Conservation (phyloP, 352 stramenopile species). For the Phytophthora europaea region DNA sequence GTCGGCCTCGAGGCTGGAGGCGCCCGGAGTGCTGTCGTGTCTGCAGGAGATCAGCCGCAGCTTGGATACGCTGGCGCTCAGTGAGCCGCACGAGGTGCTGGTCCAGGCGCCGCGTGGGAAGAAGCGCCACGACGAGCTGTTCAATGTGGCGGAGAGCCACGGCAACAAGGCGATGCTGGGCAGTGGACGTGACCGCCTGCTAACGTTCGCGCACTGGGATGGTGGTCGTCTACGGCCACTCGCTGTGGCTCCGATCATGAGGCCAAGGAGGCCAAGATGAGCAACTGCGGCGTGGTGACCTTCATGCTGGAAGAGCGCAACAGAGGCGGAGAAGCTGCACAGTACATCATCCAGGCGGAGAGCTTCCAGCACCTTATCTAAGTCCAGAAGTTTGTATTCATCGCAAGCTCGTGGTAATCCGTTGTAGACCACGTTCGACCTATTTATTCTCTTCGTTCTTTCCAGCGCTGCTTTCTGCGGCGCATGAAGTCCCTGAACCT, state of each 20-base stretch:
- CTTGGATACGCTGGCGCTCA: conserved; percentile 85
- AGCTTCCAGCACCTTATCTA: conserved; percentile 53
- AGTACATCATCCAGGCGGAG: conserved; percentile 51
- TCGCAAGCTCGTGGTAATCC: not conserved
- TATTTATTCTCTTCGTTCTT: not conserved
- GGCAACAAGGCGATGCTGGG: conserved; percentile 85
- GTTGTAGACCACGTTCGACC: not conserved
- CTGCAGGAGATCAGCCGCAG: conserved; percentile 90
- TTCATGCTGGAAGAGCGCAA: conserved; percentile 72
- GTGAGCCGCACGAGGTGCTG: conserved; percentile 44
- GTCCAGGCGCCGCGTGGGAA: conserved; percentile 30
- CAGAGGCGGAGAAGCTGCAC: conserved; percentile 22
- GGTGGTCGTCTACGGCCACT: conserved; percentile 88
- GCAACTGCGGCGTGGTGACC: conserved; percentile 81
- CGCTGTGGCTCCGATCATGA: conserved; percentile 83
- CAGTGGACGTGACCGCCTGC: conserved; percentile 63
- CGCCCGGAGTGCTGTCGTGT: conserved; percentile 70
- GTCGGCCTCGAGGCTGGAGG: conserved; percentile 68
- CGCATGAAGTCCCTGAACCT: conserved; percentile 26
- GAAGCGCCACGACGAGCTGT: conserved; percentile 75
- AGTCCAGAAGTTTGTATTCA: not conserved
- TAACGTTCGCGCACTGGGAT: conserved; percentile 81
- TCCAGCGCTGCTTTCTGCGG: conserved; percentile 20
- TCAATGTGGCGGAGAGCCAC: conserved; percentile 79
- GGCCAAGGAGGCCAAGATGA: conserved; percentile 72